Conservation (phyloP, 768 basidiomycete species). For the Mycena latifolia region DNA sequence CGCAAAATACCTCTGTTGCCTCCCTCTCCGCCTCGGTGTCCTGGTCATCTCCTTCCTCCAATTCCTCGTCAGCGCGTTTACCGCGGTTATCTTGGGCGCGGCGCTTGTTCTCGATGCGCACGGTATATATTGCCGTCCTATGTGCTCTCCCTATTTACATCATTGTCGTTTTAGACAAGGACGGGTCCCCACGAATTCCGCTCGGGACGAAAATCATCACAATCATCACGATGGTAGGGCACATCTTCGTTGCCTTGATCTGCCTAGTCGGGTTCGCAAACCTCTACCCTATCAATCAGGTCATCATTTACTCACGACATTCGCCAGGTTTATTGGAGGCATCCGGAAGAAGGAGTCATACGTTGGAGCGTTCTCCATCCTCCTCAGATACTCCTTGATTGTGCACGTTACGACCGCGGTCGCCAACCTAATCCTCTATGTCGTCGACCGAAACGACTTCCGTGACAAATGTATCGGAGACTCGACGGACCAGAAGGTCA, state of each 20-base stretch:
- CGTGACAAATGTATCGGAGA: neutral
- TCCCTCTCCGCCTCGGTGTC: slow-evolving; percentile 57
- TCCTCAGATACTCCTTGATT: slow-evolving; percentile 5
- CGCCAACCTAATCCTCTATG: slow-evolving; percentile 42
- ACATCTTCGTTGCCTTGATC: slow-evolving; percentile 46
- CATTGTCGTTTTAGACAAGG: neutral
- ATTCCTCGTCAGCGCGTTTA: slow-evolving; percentile 48
- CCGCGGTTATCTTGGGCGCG: slow-evolving; percentile 46
- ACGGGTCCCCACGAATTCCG: neutral
- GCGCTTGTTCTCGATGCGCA: slow-evolving; percentile 45
- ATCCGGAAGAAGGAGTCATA: slow-evolving; percentile 50
- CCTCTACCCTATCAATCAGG: no score
- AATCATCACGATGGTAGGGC: slow-evolving; percentile 47
- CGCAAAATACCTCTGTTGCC: slow-evolving; percentile 55
- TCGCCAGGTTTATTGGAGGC: slow-evolving; percentile 51
- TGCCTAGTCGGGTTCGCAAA: slow-evolving; percentile 17
- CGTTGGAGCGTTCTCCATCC: slow-evolving; percentile 45
- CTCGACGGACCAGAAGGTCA: slow-evolving; percentile 24
- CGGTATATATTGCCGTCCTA: slow-evolving; percentile 15
- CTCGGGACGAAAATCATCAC: slow-evolving; percentile 36
- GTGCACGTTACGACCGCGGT: neutral
- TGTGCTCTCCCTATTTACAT: neutral
- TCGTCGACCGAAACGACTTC: slow-evolving; percentile 45
- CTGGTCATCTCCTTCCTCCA: slow-evolving; percentile 55
- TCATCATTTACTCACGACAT: neutral